These are phyloP conservation scores for Hyphodiscus sp. DNA, from an alignment of 2,329 filamentous ascomycete species.

Conservation along the genomic window DNA sequence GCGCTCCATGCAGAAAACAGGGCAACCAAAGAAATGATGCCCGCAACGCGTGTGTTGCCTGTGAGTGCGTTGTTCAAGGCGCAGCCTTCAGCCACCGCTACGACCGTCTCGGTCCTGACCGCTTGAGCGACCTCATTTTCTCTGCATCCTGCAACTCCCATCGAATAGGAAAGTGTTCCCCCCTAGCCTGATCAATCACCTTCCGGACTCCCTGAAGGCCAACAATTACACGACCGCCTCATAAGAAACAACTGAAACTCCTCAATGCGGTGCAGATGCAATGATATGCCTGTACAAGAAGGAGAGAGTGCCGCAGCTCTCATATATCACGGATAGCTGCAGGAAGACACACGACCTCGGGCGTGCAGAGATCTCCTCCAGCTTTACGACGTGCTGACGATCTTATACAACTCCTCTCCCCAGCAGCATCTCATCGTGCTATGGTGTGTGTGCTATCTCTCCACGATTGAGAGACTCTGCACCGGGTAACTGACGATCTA, in stretches of 20 bases:
- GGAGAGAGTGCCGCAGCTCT: constrained; percentile 22
- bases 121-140: constrained; percentile 6
- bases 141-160: background rate
- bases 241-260: constrained; percentile 2
- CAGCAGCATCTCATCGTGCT: background rate
- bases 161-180: constrained; percentile 2
- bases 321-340: constrained; percentile 21
- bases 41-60: background rate
- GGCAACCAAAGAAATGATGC: constrained; percentile 9
- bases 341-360: constrained; percentile 15
- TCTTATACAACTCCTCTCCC: constrained; percentile 7
- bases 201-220: constrained; percentile 9
- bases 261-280: constrained; percentile 15
- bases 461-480: background rate
- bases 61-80: constrained; percentile 11
- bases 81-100: constrained; percentile 5
- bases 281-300: constrained; percentile 25
- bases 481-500: constrained; percentile 15
- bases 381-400: constrained; percentile 11
- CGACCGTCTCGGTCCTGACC: background rate
- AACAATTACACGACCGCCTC: constrained; percentile 20
- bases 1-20: background rate
- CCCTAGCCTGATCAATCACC: background rate
- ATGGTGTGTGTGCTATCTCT: constrained; percentile 8
- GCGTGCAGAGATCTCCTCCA: constrained; percentile 12